Evolutionary conservation across 257 asterid genomes (phyloP).

Genomic region (Capsicum rhomboideum): DNA sequence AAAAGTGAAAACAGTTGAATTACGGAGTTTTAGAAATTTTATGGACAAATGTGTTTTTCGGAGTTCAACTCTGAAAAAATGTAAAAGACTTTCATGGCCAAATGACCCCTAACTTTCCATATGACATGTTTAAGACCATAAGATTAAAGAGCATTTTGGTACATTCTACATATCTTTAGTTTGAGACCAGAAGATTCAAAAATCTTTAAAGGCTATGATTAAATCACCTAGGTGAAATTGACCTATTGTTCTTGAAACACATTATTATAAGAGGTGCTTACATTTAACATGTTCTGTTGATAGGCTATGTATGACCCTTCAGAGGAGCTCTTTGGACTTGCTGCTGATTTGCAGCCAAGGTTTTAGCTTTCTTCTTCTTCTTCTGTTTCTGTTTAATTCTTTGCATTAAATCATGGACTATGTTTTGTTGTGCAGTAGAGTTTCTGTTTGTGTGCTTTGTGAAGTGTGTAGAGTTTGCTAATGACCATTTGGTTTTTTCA

Average conservation of each 20-base stretch:
- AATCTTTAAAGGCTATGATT: no score
- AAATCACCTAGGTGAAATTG: not conserved
- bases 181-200: no score
- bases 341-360: constrained; percentile 71
- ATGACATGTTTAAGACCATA: no score
- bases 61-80: no score
- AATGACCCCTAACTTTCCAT: no score
- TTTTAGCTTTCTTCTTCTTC: constrained; percentile 11
- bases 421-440: not conserved
- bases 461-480: not conserved
- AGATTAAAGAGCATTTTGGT: no score
- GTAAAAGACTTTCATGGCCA: no score
- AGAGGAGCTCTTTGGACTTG: constrained; percentile 74
- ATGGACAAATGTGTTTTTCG: no score
- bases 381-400: not conserved
- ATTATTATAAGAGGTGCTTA: not conserved
- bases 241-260: not conserved
- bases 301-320: constrained; percentile 81
- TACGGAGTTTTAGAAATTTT: no score
- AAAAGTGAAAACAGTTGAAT: no score
- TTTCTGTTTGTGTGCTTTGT: not conserved
- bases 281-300: constrained; percentile 8
- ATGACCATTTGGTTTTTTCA: not conserved
- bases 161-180: no score
- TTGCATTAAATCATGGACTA: not conserved